Conservation (phyloP, 2,329 filamentous ascomycete genomes). For the Graphium sp. region DNA sequence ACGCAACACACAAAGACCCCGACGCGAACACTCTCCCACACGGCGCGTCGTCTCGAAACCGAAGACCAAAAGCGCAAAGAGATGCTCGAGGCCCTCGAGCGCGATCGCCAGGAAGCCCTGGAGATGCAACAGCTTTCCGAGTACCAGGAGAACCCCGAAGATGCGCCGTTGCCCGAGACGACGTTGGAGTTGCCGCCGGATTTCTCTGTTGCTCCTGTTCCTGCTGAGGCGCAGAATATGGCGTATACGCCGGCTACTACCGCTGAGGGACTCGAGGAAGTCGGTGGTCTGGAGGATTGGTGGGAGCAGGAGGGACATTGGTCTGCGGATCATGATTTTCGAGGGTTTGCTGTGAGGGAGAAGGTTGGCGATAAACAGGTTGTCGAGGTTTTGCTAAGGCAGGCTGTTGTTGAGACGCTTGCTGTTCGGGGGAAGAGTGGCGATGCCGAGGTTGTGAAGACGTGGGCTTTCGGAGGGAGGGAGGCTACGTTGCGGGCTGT, state of each 20-base stretch:
- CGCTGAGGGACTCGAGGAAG: constrained; percentile 25
- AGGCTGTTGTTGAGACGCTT: constrained; percentile 34
- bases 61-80: constrained; percentile 10
- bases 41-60: constrained; percentile 4
- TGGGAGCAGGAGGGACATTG: constrained; percentile 38
- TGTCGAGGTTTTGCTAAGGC: constrained; percentile 28
- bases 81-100: constrained; percentile 16
- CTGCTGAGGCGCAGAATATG: constrained; percentile 11
- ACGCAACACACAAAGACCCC: constrained; percentile 9
- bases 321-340: constrained; percentile 24
- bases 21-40: constrained; percentile 11
- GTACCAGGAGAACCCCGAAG: constrained; percentile 3
- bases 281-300: constrained; percentile 30
- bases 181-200: constrained; percentile 6
- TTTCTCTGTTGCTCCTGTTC: constrained; percentile 6
- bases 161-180: constrained; percentile 6
- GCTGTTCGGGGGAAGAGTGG: constrained; percentile 15
- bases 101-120: constrained; percentile 15
- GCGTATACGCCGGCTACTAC: constrained; percentile 29
- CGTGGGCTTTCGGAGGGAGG: constrained; percentile 15
- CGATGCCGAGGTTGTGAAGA: constrained; percentile 11
- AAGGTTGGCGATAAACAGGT: constrained; percentile 24
- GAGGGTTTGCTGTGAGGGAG: constrained; percentile 18
- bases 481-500: constrained; percentile 17
- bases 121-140: constrained; percentile 6